Base-by-base conservation (phyloP, 2,329 filamentous ascomycete genomes). In the Sporothrix brunneoviolacea region DNA sequence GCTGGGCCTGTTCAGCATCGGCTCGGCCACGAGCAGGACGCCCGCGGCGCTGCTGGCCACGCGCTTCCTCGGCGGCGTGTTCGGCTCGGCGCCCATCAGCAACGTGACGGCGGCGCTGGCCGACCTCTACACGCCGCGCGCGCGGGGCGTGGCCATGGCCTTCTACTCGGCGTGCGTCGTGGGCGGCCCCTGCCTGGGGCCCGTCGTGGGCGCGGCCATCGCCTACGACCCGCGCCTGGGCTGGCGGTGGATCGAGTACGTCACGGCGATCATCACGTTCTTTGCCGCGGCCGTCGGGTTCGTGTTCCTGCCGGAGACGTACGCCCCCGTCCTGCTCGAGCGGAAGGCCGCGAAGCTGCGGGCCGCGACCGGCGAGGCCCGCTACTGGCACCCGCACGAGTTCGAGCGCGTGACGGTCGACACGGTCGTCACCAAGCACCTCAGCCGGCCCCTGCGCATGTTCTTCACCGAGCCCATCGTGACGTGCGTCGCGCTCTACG, bases 391-490 rank as follows among this genome's bases (percentile, higher is more conserved):
- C 4, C 77, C 79, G 0, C 73, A 79, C 42, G 83, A 88, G 60
- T 65, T 86, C 19, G 80, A 87, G 60, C 70, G 74, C 48, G 72
- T 76, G 22, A 67, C 82, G 48, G 50, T 77, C 33, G 71, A 68
- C 28, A 77, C 84, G 55, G 73, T 87, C 49, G 62, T 83, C 12
- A 80, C 76, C 2, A 79, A 84, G 27, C 83, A 88, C 0, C 68
- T 91, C 28, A 83, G 81, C 2, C 71, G 87, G 1, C 87, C 88
- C 0, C 64, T 90, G 6, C 74, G 82, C 21, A 91, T 91, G 86
- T 71, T 85, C 39, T 45, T 79, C 49, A 82, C 76, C 36, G 88
- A 93, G 61, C 82, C 84, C 41, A 85, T 91, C 43, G 85, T 91
- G 46, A 57, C 35, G 53, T 60, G 9, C 50, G 54, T 33, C 51